phyloP scores from a whole-genome alignment of 2,329 filamentous ascomycete genomes.

The Tympanopsis confertula region DNA sequence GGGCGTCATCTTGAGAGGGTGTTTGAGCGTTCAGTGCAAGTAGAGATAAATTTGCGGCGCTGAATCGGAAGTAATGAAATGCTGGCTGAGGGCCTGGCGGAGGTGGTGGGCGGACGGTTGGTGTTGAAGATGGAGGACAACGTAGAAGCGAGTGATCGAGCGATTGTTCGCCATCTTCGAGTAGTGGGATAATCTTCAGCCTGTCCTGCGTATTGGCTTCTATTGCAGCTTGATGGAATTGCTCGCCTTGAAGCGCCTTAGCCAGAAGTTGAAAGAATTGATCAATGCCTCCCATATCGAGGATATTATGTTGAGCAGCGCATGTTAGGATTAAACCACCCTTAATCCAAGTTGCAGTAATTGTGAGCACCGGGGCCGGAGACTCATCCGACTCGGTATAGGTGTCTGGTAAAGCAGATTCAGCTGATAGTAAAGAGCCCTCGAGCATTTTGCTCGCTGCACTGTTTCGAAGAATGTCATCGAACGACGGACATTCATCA shows the following conservation, averaged over 20 bases:
- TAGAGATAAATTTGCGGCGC: background rate
- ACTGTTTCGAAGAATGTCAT: background rate
- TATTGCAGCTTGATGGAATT: background rate
- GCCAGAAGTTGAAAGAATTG: background rate
- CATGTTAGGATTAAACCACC: background rate
- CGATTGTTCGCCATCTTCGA: background rate
- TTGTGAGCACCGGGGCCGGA: background rate
- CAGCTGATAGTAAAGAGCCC: background rate
- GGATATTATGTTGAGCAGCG: constrained; percentile 1
- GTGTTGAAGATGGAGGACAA: background rate
- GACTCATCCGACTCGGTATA: background rate
- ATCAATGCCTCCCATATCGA: background rate
- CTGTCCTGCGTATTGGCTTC: background rate
- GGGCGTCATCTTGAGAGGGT: background rate
- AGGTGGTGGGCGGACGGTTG: background rate
- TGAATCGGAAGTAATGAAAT: background rate
- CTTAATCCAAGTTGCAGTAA: background rate
- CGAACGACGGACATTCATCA: background rate
- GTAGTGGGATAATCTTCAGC: background rate
- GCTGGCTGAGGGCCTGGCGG: background rate
- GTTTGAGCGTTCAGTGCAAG: background rate
- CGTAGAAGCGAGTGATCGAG: background rate
- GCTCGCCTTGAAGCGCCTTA: background rate
- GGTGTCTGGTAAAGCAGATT: background rate
- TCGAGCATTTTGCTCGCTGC: background rate